These are phyloP conservation scores for Beauveria sp. DNA, from an alignment of 2,329 filamentous ascomycete species.

Conservation along the genomic window DNA sequence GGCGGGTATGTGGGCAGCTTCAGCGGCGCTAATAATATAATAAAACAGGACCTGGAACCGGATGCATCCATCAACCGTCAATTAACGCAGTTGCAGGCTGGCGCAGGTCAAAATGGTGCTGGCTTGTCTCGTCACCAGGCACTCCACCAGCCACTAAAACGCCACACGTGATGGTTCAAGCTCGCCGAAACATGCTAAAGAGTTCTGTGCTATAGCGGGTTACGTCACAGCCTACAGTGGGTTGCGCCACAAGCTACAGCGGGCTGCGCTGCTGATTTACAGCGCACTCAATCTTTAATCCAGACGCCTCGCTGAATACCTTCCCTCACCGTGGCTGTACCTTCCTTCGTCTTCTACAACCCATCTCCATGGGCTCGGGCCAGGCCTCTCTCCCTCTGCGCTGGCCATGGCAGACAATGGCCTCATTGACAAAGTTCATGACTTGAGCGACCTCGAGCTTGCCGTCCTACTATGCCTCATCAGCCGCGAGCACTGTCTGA, in stretches of 20 bases:
- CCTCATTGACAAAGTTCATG: constrained; percentile 63
- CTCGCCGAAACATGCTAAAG: not conserved
- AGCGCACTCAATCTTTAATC: too few relatives aligned
- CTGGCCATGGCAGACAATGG: constrained; percentile 51
- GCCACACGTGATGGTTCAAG: constrained; percentile 13
- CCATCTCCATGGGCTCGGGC: not conserved
- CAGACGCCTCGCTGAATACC: too few relatives aligned
- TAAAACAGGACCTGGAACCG: not conserved
- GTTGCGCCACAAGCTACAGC: not conserved
- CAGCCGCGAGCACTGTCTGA: constrained; percentile 78
- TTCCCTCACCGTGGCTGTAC: not conserved
- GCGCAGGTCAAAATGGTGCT: not conserved
- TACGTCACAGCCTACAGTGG: not conserved
- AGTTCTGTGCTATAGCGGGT: not conserved
- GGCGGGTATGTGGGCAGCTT: not conserved
- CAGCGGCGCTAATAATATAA: not conserved
- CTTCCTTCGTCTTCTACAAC: not conserved
- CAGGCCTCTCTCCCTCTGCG: constrained; percentile 10
- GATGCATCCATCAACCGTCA: not conserved
- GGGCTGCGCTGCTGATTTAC: not conserved
- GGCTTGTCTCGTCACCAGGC: not conserved
- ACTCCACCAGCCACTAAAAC: not conserved
- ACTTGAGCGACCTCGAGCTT: constrained; percentile 80
- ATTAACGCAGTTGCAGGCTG: not conserved
- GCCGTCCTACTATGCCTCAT: constrained; percentile 76